A percentile compares a stretch with the other conserved stretches of the same genome.
Evolutionary conservation across 768 basidiomycete species (phyloP).

Genomic region (Russula emetica): DNA sequence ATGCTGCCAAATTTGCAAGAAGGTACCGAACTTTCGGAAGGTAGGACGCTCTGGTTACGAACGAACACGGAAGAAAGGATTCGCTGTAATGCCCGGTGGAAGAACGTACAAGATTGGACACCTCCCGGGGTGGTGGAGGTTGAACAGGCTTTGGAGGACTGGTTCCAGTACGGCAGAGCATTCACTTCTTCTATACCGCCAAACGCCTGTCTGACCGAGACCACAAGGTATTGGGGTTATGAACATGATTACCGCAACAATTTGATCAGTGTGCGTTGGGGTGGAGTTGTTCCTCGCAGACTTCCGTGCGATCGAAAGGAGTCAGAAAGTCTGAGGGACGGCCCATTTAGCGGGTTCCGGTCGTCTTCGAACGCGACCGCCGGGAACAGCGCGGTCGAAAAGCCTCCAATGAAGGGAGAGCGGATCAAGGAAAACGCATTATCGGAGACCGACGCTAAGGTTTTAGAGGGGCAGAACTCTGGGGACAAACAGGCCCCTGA

Average conservation of each 20-base stretch:
- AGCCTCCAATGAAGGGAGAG: background rate
- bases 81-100: conserved; percentile 23
- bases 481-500: background rate
- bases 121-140: conserved; percentile 14
- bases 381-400: background rate
- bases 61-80: conserved; percentile 16
- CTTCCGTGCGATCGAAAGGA: conserved; percentile 11
- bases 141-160: conserved; percentile 20
- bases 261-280: conserved; percentile 40
- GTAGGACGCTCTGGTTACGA: conserved; percentile 36
- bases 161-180: conserved; percentile 6
- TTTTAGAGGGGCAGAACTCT: background rate
- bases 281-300: conserved; percentile 37
- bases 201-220: conserved; percentile 8
- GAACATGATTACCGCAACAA: conserved; percentile 37
- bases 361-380: background rate
- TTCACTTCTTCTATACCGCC: background rate
- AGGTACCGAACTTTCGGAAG: conserved; percentile 29
- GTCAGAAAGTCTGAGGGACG: conserved; percentile 7
- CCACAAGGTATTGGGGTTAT: conserved; percentile 43
- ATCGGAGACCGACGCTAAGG: background rate
- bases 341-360: conserved; percentile 22
- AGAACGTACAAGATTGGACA: conserved; percentile 6
- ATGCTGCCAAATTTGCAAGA: conserved; percentile 53
- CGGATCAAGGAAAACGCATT: background rate